Evolutionary conservation across 306 rosid species (phyloP).

Genomic region (Fagus crenata): DNA sequence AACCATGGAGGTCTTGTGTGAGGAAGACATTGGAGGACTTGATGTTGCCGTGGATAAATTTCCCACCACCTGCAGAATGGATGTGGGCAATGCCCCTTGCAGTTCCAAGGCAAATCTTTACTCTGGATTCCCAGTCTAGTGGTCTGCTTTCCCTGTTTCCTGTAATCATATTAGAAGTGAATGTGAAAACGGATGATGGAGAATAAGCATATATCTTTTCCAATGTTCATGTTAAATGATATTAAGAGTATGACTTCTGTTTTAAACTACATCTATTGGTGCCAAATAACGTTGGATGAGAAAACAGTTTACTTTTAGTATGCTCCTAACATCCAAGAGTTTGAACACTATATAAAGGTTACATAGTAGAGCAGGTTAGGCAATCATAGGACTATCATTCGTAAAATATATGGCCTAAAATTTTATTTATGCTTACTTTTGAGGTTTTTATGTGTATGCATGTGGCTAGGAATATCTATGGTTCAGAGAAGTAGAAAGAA

Average conservation of each 20-base stretch:
- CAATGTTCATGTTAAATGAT: not conserved
- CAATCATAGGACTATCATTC: no score
- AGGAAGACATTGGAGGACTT: slow-evolving; percentile 84
- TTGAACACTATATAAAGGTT: not conserved
- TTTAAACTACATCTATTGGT: not conserved
- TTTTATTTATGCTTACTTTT: no score
- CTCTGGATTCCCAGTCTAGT: slow-evolving; percentile 80
- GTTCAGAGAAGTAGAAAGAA: slow-evolving; percentile 5
- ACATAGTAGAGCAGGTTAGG: no score
- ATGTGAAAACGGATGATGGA: not conserved
- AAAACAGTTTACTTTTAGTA: not conserved
- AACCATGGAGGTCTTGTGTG: slow-evolving; percentile 58
- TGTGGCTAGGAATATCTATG: not conserved
- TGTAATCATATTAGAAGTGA: slow-evolving; percentile 33
- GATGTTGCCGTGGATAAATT: slow-evolving; percentile 78
- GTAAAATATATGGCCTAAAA: no score
- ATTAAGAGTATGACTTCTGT: not conserved
- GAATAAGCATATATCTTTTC: not conserved
- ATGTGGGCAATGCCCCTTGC: slow-evolving; percentile 81
- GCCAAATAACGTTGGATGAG: not conserved
- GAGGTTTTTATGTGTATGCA: not conserved
- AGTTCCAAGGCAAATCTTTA: slow-evolving; percentile 72
- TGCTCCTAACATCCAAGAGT: not conserved
- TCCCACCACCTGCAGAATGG: slow-evolving; percentile 72
- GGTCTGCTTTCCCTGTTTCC: slow-evolving; percentile 68